Base-by-base conservation (phyloP, 306 rosid species). In the Begonia peltatifolia region DNA sequence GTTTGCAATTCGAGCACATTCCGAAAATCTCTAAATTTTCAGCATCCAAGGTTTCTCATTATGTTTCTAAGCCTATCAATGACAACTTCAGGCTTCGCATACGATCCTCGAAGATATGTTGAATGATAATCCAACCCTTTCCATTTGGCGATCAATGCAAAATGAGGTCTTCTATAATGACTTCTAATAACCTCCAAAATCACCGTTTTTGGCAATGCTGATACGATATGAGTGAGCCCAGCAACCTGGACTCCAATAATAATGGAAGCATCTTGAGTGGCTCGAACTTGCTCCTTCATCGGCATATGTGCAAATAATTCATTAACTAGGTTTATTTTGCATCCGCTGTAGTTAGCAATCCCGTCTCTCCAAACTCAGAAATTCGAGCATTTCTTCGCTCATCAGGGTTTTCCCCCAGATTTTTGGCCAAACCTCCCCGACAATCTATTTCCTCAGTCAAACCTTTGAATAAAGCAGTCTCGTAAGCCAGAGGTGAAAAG, bases 231-330 rank as follows among this genome's bases (percentile, higher is more conserved):
- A 8, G 97, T 90, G 11, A 85, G 84, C 64, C 97, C 97, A 0
- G 97, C 97, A 44, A 95, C 97, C 11, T 90, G 97, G 0, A 95
- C 95, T 0, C 95, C 97, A 10, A 90, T 60, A 69, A 90, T 83
- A 22, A 90, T 95, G 0, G 89, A 83, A 7, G 97, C 95, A 22
- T 85, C 97, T 74, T 85, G 95, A 67, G 85, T 85, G 52, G 97
- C 92, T 64, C 22, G 75, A 18, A 90, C 92, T 64, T 90, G 97
- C 14, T 90, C 97, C 71, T 83, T 90, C 97, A 90, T 80, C 12
- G 95, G 41, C 95, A 85, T 85, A 78, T 85, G 97, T 0, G 87
- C 95, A 51, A 90, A 80, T 74, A 90, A 75, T 62, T 95, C 97
- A 47, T 85, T 90, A 66, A 85, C 92, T 18, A 90, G 66, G 80